phyloP scores from a whole-genome alignment of 2,329 filamentous ascomycete genomes.

The Exophiala lecanii-corni region DNA sequence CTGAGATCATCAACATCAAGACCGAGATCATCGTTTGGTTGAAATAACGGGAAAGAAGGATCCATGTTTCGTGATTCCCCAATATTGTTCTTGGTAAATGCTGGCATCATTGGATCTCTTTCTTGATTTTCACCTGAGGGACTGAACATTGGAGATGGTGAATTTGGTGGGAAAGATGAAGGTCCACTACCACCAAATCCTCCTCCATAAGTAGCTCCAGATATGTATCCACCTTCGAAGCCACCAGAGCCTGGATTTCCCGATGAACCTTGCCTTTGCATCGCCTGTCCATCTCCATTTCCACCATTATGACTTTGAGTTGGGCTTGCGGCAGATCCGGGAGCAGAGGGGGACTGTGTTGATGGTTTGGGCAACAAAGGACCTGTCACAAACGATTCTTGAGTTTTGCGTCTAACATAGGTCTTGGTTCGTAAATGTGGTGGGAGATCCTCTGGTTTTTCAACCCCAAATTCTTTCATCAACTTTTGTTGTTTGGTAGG shows the following conservation, averaged over 20 bases:
- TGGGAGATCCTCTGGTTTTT: conserved; percentile 85
- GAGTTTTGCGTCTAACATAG: conserved; percentile 68
- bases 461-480: conserved; percentile 80
- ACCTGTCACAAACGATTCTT: conserved; percentile 29
- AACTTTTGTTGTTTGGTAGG: conserved; percentile 97
- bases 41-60: conserved; percentile 28
- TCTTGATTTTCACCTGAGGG: conserved; percentile 30
- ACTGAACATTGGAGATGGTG: conserved; percentile 41
- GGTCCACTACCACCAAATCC: conserved; percentile 17
- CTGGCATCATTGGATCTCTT: conserved; percentile 24
- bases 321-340: conserved; percentile 28
- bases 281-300: conserved; percentile 28
- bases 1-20: conserved; percentile 29
- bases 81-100: conserved; percentile 10
- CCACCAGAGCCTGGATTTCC: conserved; percentile 29
- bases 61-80: conserved; percentile 29
- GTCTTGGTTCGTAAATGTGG: conserved; percentile 76
- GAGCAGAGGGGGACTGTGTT: conserved; percentile 25
- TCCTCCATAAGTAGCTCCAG: conserved; percentile 27
- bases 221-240: conserved; percentile 15
- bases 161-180: conserved; percentile 36
- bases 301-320: conserved; percentile 25
- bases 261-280: conserved; percentile 30
- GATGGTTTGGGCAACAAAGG: conserved; percentile 21
- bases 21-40: conserved; percentile 14